Evolutionary conservation across 1,284 basidiomycete species (phyloP).

Genomic region (Caloboletus firmus): DNA sequence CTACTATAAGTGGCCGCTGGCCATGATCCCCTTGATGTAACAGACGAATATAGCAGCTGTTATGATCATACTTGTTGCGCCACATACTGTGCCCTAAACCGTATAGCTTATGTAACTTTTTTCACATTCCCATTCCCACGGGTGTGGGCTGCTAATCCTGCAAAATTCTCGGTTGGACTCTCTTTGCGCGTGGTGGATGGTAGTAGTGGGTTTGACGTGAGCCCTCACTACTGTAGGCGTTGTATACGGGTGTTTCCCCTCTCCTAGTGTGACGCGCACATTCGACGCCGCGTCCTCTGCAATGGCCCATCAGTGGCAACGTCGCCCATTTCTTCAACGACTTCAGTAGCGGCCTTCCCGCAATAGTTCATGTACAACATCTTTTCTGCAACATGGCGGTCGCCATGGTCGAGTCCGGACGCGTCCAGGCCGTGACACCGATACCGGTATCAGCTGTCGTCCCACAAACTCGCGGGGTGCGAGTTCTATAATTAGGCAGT

Average conservation of each 20-base stretch:
- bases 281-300: slow-evolving; percentile 1
- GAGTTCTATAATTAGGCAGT: slow-evolving; percentile 68
- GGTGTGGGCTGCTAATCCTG: too few species aligned
- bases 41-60: too few species aligned
- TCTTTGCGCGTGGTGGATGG: too few species aligned
- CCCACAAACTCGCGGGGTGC: slow-evolving; percentile 25
- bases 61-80: too few species aligned
- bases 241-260: slow-evolving; percentile 5
- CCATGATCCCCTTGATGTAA: too few species aligned
- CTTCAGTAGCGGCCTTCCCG: not conserved
- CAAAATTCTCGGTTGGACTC: too few species aligned
- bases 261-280: not conserved
- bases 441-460: not conserved
- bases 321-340: not conserved
- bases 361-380: slow-evolving; percentile 2
- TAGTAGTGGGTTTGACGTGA: too few species aligned
- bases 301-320: not conserved
- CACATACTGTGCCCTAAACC: too few species aligned
- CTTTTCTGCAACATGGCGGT: slow-evolving; percentile 4
- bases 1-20: too few species aligned
- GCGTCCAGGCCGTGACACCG: not conserved
- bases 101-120: too few species aligned
- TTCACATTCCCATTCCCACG: too few species aligned
- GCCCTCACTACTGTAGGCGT: too few species aligned
- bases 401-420: not conserved